Evolutionary conservation across 1,284 basidiomycete genomes (phyloP).

Genomic region (Sporisorium exsertum): DNA sequence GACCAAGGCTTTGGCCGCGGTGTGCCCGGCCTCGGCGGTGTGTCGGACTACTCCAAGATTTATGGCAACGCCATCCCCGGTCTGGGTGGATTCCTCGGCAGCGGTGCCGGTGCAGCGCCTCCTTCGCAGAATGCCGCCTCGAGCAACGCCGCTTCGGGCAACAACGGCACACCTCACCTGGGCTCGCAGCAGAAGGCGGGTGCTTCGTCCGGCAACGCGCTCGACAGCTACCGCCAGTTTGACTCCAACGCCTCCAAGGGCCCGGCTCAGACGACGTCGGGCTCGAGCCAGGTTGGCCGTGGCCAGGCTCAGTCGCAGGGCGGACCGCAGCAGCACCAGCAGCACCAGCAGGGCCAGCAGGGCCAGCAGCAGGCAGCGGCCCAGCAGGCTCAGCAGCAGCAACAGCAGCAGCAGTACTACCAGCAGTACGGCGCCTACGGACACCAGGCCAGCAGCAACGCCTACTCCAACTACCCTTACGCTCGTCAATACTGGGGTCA

Average conservation of each 20-base stretch:
- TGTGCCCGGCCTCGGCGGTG: conserved; percentile 49
- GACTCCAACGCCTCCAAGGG: conserved; percentile 48
- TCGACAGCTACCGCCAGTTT: conserved; percentile 54
- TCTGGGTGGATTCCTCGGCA: conserved; percentile 56
- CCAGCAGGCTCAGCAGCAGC: conserved; percentile 39
- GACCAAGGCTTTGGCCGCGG: conserved; percentile 64
- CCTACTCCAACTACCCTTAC: conserved; percentile 64
- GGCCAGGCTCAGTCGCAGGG: conserved; percentile 47
- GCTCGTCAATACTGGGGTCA: conserved; percentile 66
- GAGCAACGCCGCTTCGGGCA: conserved; percentile 36
- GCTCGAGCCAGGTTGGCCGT: conserved; percentile 42
- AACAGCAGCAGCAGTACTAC: conserved; percentile 65
- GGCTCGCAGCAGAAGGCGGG: conserved; percentile 53
- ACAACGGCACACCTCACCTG: conserved; percentile 49
- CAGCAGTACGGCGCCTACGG: conserved; percentile 65
- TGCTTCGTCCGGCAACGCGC: conserved; percentile 43
- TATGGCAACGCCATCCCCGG: conserved; percentile 58
- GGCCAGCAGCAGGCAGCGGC: conserved; percentile 22
- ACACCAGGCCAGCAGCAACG: conserved; percentile 59
- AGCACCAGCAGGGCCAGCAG: conserved; percentile 40
- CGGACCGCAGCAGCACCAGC: conserved; percentile 41
- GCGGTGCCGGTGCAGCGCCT: conserved; percentile 39
- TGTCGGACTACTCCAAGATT: conserved; percentile 65
- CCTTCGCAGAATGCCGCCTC: conserved; percentile 47
- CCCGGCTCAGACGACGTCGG: conserved; percentile 23